Evolutionary conservation across 1,139 yeast species (phyloP), one percentile per base, ranked within the genome.

Genomic region (Candida tetrigidarum): DNA sequence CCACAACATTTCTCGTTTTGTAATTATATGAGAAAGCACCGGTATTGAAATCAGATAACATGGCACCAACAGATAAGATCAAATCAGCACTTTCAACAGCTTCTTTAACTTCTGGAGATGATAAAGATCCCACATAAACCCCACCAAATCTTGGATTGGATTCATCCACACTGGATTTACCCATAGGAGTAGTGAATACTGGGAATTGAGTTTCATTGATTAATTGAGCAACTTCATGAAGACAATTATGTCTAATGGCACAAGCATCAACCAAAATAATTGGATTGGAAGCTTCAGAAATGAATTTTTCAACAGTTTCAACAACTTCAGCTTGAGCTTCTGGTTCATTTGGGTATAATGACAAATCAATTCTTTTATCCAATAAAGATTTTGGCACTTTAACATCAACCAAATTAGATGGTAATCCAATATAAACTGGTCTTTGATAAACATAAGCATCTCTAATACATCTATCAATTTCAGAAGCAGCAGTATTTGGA

Each of bases 181-280:
- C 96, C 96, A 89, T 87, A 53, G 96, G 96, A 44, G 96, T 88
- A 46, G 86, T 86, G 69, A 81, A 88, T 26, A 86, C 87, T 34
- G 96, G 95, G 81, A 83, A 88, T 63, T 86, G 84, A 41, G 96
- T 86, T 43, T 71, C 60, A 55, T 81, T 80, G 45, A 86, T 85
- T 61, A 89, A 77, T 55, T 73, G 66, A 52, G 69, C 71, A 50
- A 87, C 85, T 67, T 85, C 90, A 28, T 65, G 68, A 59, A 76
- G 77, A 58, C 84, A 86, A 53, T 76, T 75, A 66, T 88, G 96
- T 71, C 96, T 80, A 43, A 85, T 72, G 50, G 92, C 90, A 76
- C 96, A 88, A 35, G 96, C 96, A 69, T 89, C 96, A 41, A 88
- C 91, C 57, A 89, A 74, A 55, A 89, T 81, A 51, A 86, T 67